Percentiles rank a stretch among this genome's conserved stretches.
phyloP scores from a whole-genome alignment of 1,284 basidiomycete genomes.

The Xerocomus minutiporus region DNA sequence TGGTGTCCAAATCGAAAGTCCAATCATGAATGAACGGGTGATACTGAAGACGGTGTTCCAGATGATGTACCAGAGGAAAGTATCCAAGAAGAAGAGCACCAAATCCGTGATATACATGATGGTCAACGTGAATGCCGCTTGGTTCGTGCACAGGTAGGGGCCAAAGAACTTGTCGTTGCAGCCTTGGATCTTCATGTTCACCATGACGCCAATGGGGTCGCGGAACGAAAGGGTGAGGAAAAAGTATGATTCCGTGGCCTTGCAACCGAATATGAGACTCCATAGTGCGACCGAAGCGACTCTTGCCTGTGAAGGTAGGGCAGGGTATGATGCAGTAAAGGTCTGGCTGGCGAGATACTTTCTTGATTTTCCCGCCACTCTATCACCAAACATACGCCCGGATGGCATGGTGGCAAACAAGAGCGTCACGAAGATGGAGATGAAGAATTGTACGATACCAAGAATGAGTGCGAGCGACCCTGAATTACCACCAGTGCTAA shows the following conservation, averaged over 20 bases:
- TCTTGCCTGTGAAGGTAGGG: slow-evolving; percentile 57
- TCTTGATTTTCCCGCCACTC: slow-evolving; percentile 86
- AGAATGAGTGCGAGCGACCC: slow-evolving; percentile 79
- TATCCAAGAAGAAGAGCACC: slow-evolving; percentile 93
- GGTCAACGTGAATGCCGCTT: slow-evolving; percentile 86
- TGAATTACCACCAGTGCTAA: slow-evolving; percentile 44
- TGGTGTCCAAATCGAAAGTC: slow-evolving; percentile 94
- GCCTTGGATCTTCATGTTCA: slow-evolving; percentile 85
- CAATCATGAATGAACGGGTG: slow-evolving; percentile 83
- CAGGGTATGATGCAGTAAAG: slow-evolving; percentile 90
- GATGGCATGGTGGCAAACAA: slow-evolving; percentile 87
- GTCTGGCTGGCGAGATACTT: slow-evolving; percentile 96
- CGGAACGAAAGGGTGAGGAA: slow-evolving; percentile 93
- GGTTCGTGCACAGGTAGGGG: slow-evolving; percentile 75
- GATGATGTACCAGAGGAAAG: slow-evolving; percentile 96
- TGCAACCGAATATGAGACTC: slow-evolving; percentile 90
- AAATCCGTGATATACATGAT: slow-evolving; percentile 98
- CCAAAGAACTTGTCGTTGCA: slow-evolving; percentile 86
- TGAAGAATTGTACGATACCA: slow-evolving; percentile 89
- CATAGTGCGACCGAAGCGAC: slow-evolving; percentile 76
- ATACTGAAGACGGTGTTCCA: slow-evolving; percentile 96
- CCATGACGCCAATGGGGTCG: slow-evolving; percentile 87
- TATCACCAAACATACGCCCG: slow-evolving; percentile 92
- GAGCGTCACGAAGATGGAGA: slow-evolving; percentile 76
- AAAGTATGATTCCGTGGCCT: slow-evolving; percentile 92